phyloP scores from a whole-genome alignment of 495 filamentous ascomycete genomes.

The Xanthoparmelia taractica region DNA sequence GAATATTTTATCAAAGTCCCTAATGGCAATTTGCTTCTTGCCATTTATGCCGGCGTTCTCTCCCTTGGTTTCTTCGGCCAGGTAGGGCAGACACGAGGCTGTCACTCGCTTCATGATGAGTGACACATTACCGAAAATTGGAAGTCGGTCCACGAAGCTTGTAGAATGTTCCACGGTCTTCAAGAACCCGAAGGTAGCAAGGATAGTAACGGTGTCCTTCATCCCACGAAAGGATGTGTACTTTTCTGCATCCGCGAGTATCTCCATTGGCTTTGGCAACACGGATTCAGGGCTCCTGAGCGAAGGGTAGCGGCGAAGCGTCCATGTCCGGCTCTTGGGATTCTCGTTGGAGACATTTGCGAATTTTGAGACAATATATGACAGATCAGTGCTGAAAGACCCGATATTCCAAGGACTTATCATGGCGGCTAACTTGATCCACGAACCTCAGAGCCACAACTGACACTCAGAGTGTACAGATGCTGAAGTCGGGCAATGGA shows the following conservation, averaged over 20 bases:
- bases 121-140: slow-evolving; percentile 6
- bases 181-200: slow-evolving; percentile 8
- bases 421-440: background rate
- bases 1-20: slow-evolving; percentile 81
- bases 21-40: background rate
- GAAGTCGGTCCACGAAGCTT: slow-evolving; percentile 8
- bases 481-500: background rate
- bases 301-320: slow-evolving; percentile 8
- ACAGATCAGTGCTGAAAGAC: background rate
- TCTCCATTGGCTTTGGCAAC: slow-evolving; percentile 11
- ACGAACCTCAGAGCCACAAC: background rate
- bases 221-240: slow-evolving; percentile 11
- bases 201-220: background rate
- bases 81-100: slow-evolving; percentile 3
- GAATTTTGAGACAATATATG: background rate
- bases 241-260: slow-evolving; percentile 10
- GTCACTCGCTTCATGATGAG: slow-evolving; percentile 15
- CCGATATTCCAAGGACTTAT: background rate
- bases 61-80: slow-evolving; percentile 4
- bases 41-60: background rate
- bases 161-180: slow-evolving; percentile 11
- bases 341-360: background rate
- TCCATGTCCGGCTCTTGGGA: slow-evolving; percentile 6
- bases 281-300: slow-evolving; percentile 9
- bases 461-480: background rate